A percentile compares a stretch with the other conserved stretches of the same genome.
phyloP scores from a whole-genome alignment of 306 rosid genomes.

The Prunus persica region DNA sequence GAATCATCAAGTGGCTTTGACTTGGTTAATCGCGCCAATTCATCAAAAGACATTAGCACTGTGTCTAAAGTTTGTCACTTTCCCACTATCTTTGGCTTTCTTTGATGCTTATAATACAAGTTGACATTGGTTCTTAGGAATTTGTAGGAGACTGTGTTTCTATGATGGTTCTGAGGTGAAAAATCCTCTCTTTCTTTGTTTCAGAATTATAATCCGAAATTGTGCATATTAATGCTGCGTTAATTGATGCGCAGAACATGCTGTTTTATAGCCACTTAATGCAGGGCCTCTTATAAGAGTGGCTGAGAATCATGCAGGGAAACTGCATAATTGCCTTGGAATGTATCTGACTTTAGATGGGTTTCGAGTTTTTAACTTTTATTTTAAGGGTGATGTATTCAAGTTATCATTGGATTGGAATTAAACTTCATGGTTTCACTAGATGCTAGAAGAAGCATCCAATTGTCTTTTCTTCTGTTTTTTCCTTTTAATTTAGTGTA shows the following conservation, averaged over 20 bases:
- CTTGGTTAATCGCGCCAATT: background rate
- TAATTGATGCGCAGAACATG: background rate
- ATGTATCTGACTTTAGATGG: no score
- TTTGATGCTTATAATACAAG: constrained; percentile 12
- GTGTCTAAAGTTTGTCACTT: constrained; percentile 1
- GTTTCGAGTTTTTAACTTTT: background rate
- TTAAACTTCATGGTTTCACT: constrained; percentile 6
- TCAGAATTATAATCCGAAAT: background rate
- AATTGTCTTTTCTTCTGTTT: constrained; percentile 13
- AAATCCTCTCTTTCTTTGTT: background rate
- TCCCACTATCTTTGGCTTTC: background rate
- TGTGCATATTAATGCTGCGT: background rate
- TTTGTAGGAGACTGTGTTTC: background rate
- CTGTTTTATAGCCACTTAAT: background rate
- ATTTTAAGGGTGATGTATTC: background rate
- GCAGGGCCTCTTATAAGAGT: background rate
- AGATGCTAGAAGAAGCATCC: constrained; percentile 4
- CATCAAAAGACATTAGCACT: background rate
- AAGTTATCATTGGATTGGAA: background rate
- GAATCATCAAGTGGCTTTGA: background rate
- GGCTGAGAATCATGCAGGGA: background rate
- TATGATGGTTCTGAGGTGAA: background rate
- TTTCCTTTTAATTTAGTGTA: background rate
- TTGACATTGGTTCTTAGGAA: background rate
- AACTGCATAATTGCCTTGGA: background rate